Conservation (phyloP, 2,329 filamentous ascomycete species). For the Trichoderma guizhouense region DNA sequence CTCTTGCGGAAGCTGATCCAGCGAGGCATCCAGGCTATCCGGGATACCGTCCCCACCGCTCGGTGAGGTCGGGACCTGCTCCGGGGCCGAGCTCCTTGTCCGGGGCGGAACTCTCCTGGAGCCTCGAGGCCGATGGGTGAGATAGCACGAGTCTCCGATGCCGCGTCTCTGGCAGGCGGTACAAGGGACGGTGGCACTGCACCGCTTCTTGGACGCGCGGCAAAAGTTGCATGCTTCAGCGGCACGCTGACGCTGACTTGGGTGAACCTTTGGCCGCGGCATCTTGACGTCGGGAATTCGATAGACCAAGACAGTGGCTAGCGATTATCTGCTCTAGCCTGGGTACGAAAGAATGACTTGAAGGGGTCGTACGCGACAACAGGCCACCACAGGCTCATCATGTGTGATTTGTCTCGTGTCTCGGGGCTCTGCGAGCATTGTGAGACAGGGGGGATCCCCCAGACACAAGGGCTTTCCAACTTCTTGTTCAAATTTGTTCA, state of each 20-base stretch:
- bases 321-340: conserved; percentile 5
- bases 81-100: background rate
- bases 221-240: conserved; percentile 48
- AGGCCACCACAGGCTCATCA: background rate
- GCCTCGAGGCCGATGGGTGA: conserved; percentile 33
- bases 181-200: conserved; percentile 47
- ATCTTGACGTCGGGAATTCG: conserved; percentile 32
- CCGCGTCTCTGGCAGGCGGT: conserved; percentile 45
- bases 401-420: background rate
- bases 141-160: conserved; percentile 36
- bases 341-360: background rate
- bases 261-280: conserved; percentile 50
- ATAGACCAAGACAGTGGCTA: background rate
- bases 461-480: background rate
- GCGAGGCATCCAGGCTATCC: background rate
- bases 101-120: conserved; percentile 17
- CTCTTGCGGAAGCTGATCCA: background rate
- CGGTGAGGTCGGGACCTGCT: conserved; percentile 2
- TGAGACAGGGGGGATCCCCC: background rate
- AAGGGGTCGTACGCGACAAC: background rate
- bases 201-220: conserved; percentile 49
- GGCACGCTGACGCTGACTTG: conserved; percentile 46
- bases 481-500: background rate
- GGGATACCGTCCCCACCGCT: conserved; percentile 2
- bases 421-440: background rate